Evolutionary conservation across 495 filamentous ascomycete genomes (phyloP).

Genomic region (Penicillium nucicola): DNA sequence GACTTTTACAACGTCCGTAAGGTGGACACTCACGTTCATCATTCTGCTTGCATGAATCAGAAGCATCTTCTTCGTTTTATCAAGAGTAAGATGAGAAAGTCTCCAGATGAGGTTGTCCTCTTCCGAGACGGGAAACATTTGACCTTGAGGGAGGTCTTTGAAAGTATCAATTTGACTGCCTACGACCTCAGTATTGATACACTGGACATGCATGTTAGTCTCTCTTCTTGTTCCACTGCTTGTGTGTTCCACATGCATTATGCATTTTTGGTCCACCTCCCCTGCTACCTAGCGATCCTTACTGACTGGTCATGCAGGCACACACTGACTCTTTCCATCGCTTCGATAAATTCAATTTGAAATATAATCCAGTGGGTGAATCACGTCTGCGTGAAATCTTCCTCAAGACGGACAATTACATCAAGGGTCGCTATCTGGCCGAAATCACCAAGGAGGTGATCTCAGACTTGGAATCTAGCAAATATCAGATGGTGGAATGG

Average conservation of each 20-base stretch:
- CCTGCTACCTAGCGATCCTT: not conserved
- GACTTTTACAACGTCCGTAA: conserved; percentile 99
- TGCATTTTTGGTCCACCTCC: not conserved
- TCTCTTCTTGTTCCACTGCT: not conserved
- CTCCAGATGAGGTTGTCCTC: conserved; percentile 86
- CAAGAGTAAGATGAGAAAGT: conserved; percentile 99
- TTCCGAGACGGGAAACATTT: conserved; percentile 90
- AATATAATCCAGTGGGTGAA: conserved; percentile 97
- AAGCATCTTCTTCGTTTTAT: conserved; percentile 98
- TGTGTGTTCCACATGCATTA: not conserved
- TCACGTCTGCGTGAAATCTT: conserved; percentile 94
- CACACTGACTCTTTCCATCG: conserved; percentile 98
- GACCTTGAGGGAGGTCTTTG: conserved; percentile 89
- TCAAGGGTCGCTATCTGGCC: conserved; percentile 90
- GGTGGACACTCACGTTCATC: conserved; percentile 98
- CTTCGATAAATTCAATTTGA: conserved; percentile 99
- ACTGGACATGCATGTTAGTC: conserved; percentile 90
- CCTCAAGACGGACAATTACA: conserved; percentile 96
- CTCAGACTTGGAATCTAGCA: conserved; percentile 95
- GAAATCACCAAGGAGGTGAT: conserved; percentile 99
- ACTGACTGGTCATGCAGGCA: conserved; percentile 50
- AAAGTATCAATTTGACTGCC: conserved; percentile 92
- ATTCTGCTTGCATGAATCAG: conserved; percentile 99
- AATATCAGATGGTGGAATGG: conserved; percentile 99
- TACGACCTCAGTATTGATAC: conserved; percentile 99